These are phyloP conservation scores for Lanmaoa rubissima DNA, from an alignment of 768 basidiomycete genomes.

Conservation along the genomic window DNA sequence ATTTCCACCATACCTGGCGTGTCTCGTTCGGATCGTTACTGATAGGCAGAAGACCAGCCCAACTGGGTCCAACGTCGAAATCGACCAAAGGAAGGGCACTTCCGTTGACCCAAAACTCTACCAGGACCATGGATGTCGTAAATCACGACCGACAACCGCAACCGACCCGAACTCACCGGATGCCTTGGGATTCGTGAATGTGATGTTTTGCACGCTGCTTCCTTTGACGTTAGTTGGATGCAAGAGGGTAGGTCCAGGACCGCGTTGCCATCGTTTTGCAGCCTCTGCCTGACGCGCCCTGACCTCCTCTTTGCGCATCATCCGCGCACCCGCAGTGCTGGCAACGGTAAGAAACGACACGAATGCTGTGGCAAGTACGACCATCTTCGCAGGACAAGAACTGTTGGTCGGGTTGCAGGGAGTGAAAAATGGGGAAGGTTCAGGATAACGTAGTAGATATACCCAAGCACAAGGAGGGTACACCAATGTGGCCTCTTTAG, in stretches of 20 bases:
- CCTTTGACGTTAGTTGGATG: constrained; percentile 4
- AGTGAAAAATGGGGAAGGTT: not conserved
- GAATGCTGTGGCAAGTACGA: constrained; percentile 3
- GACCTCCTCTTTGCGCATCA: constrained; percentile 40
- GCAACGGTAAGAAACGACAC: constrained; percentile 10
- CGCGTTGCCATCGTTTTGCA: constrained; percentile 38
- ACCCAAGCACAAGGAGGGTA: not conserved
- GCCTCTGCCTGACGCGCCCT: constrained; percentile 48
- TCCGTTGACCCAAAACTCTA: constrained; percentile 73
- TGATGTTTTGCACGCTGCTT: constrained; percentile 57
- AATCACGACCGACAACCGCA: not conserved
- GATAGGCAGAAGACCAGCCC: constrained; percentile 73
- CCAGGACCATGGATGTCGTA: not conserved
- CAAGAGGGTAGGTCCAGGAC: not conserved
- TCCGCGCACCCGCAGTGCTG: constrained; percentile 12
- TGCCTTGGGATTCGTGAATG: constrained; percentile 65
- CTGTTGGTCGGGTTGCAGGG: not conserved
- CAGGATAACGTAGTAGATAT: not conserved
- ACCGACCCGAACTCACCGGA: constrained; percentile 40
- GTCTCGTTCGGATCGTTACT: constrained; percentile 59
- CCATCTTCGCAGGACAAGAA: constrained; percentile 7
- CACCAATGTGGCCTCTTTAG: not conserved
- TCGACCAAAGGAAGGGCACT: constrained; percentile 62
- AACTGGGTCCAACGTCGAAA: constrained; percentile 74
- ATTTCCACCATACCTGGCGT: constrained; percentile 46